Base-by-base conservation (phyloP, 495 filamentous ascomycete species). In the Aspergillus conjunctus region DNA sequence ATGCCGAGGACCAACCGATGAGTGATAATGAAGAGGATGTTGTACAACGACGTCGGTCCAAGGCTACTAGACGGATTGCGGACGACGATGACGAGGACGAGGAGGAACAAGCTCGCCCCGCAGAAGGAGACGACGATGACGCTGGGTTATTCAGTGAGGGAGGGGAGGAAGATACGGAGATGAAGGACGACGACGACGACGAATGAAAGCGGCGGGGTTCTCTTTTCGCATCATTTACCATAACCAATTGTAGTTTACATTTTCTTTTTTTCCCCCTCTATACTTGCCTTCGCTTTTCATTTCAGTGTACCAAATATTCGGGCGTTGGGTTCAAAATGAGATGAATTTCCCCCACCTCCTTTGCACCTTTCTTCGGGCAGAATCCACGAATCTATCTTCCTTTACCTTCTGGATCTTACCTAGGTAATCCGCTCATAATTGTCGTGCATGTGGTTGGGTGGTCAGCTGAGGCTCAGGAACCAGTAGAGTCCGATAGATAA, bases 81-180 rank as follows among this genome's bases (percentile, higher is more conserved):
- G 77, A 80, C 63, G 78, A 80, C 45, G 77, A 77, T 9, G 77
- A 80, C 2, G 77, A 80, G 7, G 77, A 79, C 0, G 74, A 76
- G 22, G 71, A 72, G 7, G 69, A 69, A 18, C 61, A 49, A 12
- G 53, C 20, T 21, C 12, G 32, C 12, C 52, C 57, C 17, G 62
- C n/a, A 26, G 56, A 30, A 53, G 54, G 33, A 54, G 58, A 60
- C 5, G 56, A 63, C n/a, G 59, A 59, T n/a, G 64, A 69, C 26
- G 67, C 53, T 18, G 63, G 51, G 6, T 30, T 69, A 32, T 69
- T 69, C 37, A 66, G 61, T 60, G 67, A 66, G 20, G 20, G 37
- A 6, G 63, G 39, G n/a, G 65, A 65, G 41, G 67, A 67, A 30
- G 63, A 70, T 48, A 62, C 59, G 37, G 61, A 62, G 58, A 66